Evolutionary conservation across 306 rosid genomes (phyloP), one percentile per base, ranked within the genome.

Genomic region (Rosa lucieae): DNA sequence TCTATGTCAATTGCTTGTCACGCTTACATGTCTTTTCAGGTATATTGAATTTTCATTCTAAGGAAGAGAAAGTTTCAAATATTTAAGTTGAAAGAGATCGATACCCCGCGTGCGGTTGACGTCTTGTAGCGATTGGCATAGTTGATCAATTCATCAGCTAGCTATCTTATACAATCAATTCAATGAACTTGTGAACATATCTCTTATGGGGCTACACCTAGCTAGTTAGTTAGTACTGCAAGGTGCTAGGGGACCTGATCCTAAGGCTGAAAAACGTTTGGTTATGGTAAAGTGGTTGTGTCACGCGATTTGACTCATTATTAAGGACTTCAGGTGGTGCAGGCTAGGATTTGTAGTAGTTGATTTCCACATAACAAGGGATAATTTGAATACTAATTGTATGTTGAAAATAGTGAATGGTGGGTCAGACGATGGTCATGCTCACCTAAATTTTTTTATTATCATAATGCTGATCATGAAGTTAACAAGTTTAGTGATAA

Each of bases 51-150:
- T 59, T 59, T 59, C 66, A 23, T 23, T 59, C 66, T 3, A 23
- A 29, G 42, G 68, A 32, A 10, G 66, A 9, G 6, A 59, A 59
- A 9, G 32, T 59, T 59, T 21, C 66, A 59, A 59, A 59, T 23
- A 6, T 23, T 21, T 59, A 21, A n/a, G 35, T 21, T 23, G 66
- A 59, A 59, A 59, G 66, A 10, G 66, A 59, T 23, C 37, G 66
- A 59, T 10, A 59, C 66, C 66, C 35, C 15, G 66, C 66, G 66
- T 59, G 66, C 62, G 29, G 66, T 59, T 59, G 66, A 59, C 66
- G 35, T 59, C 65, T 58, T 58, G 23, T 55, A 58, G 65, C 65
- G 3, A 55, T 0, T 6, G 3, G 23, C 21, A 56, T 10, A 21
- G 35, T 58, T 58, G 10, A 21, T 11, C 15, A 58, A 21, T 21